These are phyloP conservation scores for Auricularia cornea DNA, from an alignment of 768 basidiomycete species.

Conservation along the genomic window DNA sequence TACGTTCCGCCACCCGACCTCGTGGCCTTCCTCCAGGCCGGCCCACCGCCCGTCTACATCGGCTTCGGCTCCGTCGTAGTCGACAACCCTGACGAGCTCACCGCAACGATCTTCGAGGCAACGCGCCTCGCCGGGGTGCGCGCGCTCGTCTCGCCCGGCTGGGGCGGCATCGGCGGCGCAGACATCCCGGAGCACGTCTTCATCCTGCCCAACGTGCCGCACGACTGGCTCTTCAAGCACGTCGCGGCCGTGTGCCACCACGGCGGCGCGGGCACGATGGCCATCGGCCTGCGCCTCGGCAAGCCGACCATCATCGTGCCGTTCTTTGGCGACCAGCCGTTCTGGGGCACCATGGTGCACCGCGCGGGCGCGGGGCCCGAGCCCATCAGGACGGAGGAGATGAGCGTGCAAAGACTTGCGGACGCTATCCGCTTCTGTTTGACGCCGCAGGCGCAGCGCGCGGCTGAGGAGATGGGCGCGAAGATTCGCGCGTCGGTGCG, in stretches of 20 bases:
- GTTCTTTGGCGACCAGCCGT: slow-evolving; percentile 59
- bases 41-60: slow-evolving; percentile 50
- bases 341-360: slow-evolving; percentile 52
- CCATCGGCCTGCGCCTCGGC: slow-evolving; percentile 51
- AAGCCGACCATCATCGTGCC: slow-evolving; percentile 54
- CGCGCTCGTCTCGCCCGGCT: slow-evolving; percentile 56
- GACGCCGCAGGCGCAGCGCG: slow-evolving; percentile 37
- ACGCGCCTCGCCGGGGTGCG: slow-evolving; percentile 46
- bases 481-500: slow-evolving; percentile 43
- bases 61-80: slow-evolving; percentile 60
- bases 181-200: slow-evolving; percentile 46
- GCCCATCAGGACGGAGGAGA: slow-evolving; percentile 48
- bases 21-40: slow-evolving; percentile 37
- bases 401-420: slow-evolving; percentile 39
- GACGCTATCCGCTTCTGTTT: slow-evolving; percentile 45
- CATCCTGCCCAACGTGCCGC: slow-evolving; percentile 56
- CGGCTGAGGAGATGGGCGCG: slow-evolving; percentile 41
- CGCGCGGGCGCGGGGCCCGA: slow-evolving; percentile 53
- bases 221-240: slow-evolving; percentile 56
- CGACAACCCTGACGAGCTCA: slow-evolving; percentile 43
- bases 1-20: slow-evolving; percentile 42
- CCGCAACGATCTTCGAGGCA: slow-evolving; percentile 52
- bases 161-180: slow-evolving; percentile 54
- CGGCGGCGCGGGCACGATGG: slow-evolving; percentile 61
- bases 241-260: slow-evolving; percentile 56